A percentile compares a stretch with the other conserved stretches of the same genome.
Conservation (phyloP, 495 filamentous ascomycete species). For the Parachaetomium inaequale region DNA sequence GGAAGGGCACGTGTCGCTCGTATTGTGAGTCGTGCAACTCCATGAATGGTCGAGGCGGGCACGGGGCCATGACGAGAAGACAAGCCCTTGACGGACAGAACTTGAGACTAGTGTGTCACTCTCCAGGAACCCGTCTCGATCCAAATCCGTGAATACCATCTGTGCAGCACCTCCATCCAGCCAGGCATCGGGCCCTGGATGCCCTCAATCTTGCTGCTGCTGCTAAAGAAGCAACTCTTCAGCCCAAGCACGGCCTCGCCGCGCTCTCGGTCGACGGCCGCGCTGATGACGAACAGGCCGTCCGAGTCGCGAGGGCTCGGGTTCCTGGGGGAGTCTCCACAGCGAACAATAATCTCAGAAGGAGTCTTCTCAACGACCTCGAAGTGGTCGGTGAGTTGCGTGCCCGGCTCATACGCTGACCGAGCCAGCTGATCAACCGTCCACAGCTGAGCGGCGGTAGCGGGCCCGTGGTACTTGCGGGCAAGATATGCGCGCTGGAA, state of each 20-base stretch:
- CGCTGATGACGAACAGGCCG: conserved; percentile 67
- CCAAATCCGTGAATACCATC: conserved; percentile 61
- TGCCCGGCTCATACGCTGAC: conserved; percentile 58
- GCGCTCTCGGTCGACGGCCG: conserved; percentile 55
- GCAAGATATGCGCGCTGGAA: conserved; percentile 59
- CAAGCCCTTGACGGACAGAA: background rate
- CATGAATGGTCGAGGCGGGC: background rate
- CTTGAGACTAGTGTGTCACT: conserved; percentile 20
- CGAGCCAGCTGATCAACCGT: conserved; percentile 48
- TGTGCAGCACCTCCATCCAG: conserved; percentile 56
- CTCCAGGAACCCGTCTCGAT: conserved; percentile 52
- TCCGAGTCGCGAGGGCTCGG: conserved; percentile 56
- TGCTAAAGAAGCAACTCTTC: conserved; percentile 62
- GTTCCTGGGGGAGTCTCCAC: conserved; percentile 62
- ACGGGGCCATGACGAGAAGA: background rate
- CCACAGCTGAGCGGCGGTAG: conserved; percentile 65
- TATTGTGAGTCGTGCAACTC: background rate
- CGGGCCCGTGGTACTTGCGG: conserved; percentile 57
- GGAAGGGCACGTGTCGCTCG: background rate
- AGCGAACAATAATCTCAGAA: conserved; percentile 59
- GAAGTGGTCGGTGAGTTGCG: conserved; percentile 70
- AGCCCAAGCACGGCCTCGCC: conserved; percentile 61
- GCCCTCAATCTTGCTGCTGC: conserved; percentile 33
- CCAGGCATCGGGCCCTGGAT: conserved; percentile 54
- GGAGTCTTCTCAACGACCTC: conserved; percentile 66